These are phyloP conservation scores for Sugiyamaella chiloensis DNA, from an alignment of 805 yeast species.

Conservation along the genomic window DNA sequence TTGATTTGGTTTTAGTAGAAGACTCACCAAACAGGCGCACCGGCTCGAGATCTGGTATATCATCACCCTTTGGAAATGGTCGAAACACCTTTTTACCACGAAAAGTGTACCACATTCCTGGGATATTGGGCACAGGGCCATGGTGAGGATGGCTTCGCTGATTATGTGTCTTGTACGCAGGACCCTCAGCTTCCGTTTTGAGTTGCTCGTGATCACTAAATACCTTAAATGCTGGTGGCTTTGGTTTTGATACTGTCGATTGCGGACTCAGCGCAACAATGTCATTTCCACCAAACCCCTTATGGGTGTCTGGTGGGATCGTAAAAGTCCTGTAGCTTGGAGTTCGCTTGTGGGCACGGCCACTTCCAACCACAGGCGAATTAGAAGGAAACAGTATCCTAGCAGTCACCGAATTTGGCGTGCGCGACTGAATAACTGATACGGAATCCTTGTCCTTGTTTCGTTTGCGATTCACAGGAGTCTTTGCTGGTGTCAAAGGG, in stretches of 20 bases:
- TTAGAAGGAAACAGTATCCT: constrained; percentile 26
- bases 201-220: constrained; percentile 19
- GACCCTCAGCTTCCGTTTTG: constrained; percentile 16
- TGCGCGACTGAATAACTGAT: neutral
- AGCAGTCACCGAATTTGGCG: constrained; percentile 12
- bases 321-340: neutral
- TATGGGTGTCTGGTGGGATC: neutral
- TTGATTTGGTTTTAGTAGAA: neutral
- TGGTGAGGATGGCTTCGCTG: constrained; percentile 20
- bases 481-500: constrained; percentile 26
- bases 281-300: neutral
- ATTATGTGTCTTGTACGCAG: neutral
- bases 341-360: constrained; percentile 17
- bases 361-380: constrained; percentile 27
- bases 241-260: neutral
- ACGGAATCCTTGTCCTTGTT: constrained; percentile 5
- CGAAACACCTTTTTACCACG: constrained; percentile 38
- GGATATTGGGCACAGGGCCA: constrained; percentile 18
- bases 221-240: constrained; percentile 11
- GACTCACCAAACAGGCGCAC: constrained; percentile 18
- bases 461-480: constrained; percentile 23
- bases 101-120: constrained; percentile 39
- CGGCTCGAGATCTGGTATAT: constrained; percentile 20
- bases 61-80: constrained; percentile 31
- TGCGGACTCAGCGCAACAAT: neutral